These are phyloP conservation scores for Camellia lanceoleosa DNA, from an alignment of 148 eudicot species.

Conservation along the genomic window DNA sequence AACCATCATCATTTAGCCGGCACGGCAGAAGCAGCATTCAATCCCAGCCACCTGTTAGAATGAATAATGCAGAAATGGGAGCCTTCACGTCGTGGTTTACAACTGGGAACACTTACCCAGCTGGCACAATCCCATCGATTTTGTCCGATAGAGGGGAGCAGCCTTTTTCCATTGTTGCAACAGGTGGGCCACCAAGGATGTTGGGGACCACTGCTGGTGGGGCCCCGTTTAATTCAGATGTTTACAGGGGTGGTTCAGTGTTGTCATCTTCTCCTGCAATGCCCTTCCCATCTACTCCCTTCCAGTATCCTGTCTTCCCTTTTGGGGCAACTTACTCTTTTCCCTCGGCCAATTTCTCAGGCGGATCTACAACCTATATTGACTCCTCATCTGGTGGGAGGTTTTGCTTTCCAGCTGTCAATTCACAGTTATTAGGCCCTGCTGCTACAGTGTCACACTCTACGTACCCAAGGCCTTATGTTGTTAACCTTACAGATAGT, in stretches of 20 bases:
- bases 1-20: conserved; percentile 30
- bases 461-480: conserved; percentile 61
- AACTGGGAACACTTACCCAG: conserved; percentile 49
- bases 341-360: conserved; percentile 52
- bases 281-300: conserved; percentile 44
- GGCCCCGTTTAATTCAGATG: conserved; percentile 50
- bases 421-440: conserved; percentile 59
- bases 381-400: conserved; percentile 61
- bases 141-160: conserved; percentile 57
- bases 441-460: conserved; percentile 38
- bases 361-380: conserved; percentile 51
- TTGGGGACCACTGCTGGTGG: conserved; percentile 40
- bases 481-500: conserved; percentile 57
- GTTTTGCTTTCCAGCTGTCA: conserved; percentile 44
- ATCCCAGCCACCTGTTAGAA: conserved; percentile 46
- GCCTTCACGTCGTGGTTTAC: conserved; percentile 65
- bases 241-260: conserved; percentile 77
- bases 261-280: conserved; percentile 78
- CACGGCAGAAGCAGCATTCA: conserved; percentile 33
- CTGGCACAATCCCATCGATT: conserved; percentile 44
- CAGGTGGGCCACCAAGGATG: conserved; percentile 57
- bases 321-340: conserved; percentile 61
- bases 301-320: conserved; percentile 69
- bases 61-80: conserved; percentile 39
- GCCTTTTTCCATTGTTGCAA: conserved; percentile 41